These are phyloP conservation scores for Neodidymelliopsis sp. DNA, from an alignment of 2,329 filamentous ascomycete genomes.

Conservation along the genomic window DNA sequence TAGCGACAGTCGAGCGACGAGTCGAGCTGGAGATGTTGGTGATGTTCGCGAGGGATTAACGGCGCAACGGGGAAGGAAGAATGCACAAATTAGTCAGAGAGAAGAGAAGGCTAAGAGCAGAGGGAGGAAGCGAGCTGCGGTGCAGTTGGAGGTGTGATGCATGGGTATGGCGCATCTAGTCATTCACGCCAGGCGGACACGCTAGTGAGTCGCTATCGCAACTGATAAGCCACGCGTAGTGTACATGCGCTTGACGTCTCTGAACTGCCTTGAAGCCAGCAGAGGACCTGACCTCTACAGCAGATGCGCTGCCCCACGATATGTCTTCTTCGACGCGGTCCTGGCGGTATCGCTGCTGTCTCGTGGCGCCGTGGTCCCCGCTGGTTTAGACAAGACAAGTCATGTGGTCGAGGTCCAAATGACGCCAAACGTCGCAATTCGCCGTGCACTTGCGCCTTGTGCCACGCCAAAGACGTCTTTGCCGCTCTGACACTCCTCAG, in stretches of 20 bases:
- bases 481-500: constrained; percentile 7
- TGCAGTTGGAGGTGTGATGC: constrained; percentile 19
- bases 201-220: constrained; percentile 3
- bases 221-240: constrained; percentile 15
- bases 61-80: constrained; percentile 8
- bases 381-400: constrained; percentile 19
- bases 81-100: constrained; percentile 12
- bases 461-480: constrained; percentile 19
- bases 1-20: constrained; percentile 9
- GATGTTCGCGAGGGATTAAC: neutral
- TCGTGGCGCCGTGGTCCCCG: constrained; percentile 20
- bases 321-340: constrained; percentile 6
- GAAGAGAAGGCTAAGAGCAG: constrained; percentile 13
- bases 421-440: constrained; percentile 40
- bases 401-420: constrained; percentile 31
- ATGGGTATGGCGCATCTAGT: constrained; percentile 19
- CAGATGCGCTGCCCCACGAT: constrained; percentile 10
- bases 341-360: constrained; percentile 13
- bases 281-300: constrained; percentile 11
- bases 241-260: constrained; percentile 17
- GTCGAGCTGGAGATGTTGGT: constrained; percentile 2
- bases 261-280: constrained; percentile 1
- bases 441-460: constrained; percentile 27
- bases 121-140: constrained; percentile 22
- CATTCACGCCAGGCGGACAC: constrained; percentile 16